Conservation (phyloP, 1,284 basidiomycete species). For the Cryptococcus maquisensis region DNA sequence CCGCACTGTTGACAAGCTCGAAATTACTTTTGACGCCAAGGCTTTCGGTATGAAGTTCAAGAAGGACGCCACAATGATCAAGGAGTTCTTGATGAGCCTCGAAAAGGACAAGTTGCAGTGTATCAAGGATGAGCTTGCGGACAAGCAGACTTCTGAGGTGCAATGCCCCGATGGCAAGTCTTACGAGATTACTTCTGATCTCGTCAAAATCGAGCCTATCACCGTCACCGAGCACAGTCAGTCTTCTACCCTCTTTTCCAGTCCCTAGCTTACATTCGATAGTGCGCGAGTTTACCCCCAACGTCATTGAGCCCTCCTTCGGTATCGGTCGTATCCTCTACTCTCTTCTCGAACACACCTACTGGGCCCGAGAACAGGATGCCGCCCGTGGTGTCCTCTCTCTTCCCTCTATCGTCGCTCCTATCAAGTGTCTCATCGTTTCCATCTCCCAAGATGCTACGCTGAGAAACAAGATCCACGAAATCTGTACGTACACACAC, state of each 20-base stretch:
- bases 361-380: conserved; percentile 91
- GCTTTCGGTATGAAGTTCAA: conserved; percentile 84
- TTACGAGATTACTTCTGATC: conserved; percentile 68
- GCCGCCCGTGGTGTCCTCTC: conserved; percentile 83
- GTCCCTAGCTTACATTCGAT: not conserved
- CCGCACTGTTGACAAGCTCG: conserved; percentile 66
- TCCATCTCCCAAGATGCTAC: conserved; percentile 86
- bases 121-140: conserved; percentile 67
- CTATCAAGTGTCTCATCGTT: conserved; percentile 93
- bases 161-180: conserved; percentile 60
- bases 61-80: conserved; percentile 70
- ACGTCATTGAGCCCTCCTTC: conserved; percentile 98
- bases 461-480: conserved; percentile 76
- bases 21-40: conserved; percentile 82
- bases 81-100: conserved; percentile 65
- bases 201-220: conserved; percentile 75
- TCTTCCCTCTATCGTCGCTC: conserved; percentile 83
- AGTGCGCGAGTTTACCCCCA: conserved; percentile 94
- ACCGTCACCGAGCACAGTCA: conserved; percentile 84
- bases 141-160: conserved; percentile 55
- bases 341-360: conserved; percentile 89
- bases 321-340: conserved; percentile 96
- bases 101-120: conserved; percentile 65
- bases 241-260: conserved; percentile 33
- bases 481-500: conserved; percentile 76